Evolutionary conservation across 345 rosid species (phyloP), one percentile per base, ranked within the genome.

Genomic region (Ceriops tagal): DNA sequence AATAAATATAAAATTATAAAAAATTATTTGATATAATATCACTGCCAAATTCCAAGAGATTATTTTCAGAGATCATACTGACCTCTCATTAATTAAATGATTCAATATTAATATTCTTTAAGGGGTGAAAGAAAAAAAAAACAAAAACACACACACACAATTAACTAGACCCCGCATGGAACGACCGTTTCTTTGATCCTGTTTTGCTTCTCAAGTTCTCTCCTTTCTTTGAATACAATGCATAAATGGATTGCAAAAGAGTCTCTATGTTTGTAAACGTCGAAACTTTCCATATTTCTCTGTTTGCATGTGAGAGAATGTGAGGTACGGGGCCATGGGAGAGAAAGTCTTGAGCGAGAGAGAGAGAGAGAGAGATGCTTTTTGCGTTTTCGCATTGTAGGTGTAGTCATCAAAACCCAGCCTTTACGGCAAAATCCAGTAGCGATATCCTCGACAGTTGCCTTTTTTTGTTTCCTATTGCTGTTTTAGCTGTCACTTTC

Each of bases 391-490:
- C 64, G 47, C 77, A 66, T 64, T 63, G 82, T 68, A 18, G 74
- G 46, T 67, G 73, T 71, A 71, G 62, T 80, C 82, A 2, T 28
- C 30, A 75, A 68, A 77, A 53, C 21, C 78, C 78, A 62, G 73
- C 72, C 77, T 83, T 76, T 78, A 72, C 85, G 72, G 83, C 82
- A 76, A 65, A 68, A 65, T 68, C 67, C 78, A 64, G 81, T 81
- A 79, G 75, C 83, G 24, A 56, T 71, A 52, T 77, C 28, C 55
- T 51, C 67, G 61, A 46, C 5, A 43, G 21, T 71, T 55, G 43
- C 49, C 46, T 9, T 57, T 11, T 31, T 39, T n/a, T 62, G 26
- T 22, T 55, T 66, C 35, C 49, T 63, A 31, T 78, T 5, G 49
- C 19, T 24, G 35, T 58, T 58, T 31, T 64, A 35, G 66, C 71